Percentiles rank a stretch among this genome's conserved stretches.
Evolutionary conservation across 352 stramenopile species (phyloP).

Genomic region (Globisporangium heterothallicum): DNA sequence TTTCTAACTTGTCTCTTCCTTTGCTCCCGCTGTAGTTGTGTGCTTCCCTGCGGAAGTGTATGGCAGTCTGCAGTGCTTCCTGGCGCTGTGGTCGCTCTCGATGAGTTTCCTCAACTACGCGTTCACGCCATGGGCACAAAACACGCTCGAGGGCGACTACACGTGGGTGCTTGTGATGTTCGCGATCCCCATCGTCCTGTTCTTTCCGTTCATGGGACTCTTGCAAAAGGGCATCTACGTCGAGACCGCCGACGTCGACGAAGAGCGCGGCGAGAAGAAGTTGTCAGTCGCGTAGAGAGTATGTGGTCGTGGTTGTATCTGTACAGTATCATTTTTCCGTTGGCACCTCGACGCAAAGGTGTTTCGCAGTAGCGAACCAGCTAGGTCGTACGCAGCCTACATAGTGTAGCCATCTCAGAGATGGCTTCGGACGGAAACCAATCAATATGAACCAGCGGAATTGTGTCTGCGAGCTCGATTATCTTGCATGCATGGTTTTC

Average conservation of each 20-base stretch:
- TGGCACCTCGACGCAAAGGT: too few species aligned
- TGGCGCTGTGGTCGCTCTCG: constrained; percentile 26
- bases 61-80: constrained; percentile 28
- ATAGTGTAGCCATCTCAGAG: too few species aligned
- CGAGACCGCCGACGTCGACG: not conserved
- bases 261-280: constrained; percentile 11
- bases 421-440: too few species aligned
- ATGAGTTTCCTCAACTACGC: constrained; percentile 32
- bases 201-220: constrained; percentile 25
- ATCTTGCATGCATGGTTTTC: too few species aligned
- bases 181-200: constrained; percentile 19
- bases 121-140: constrained; percentile 30
- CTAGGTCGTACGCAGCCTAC: not conserved
- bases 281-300: constrained; percentile 9
- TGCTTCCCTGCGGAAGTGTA: constrained; percentile 31
- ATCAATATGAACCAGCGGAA: too few species aligned
- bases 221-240: constrained; percentile 12
- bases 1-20: constrained; percentile 1
- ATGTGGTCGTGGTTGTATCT: too few species aligned
- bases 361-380: too few species aligned
- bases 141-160: constrained; percentile 27
- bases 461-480: too few species aligned
- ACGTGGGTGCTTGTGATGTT: constrained; percentile 29
- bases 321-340: not conserved
- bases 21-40: constrained; percentile 14